A percentile compares a stretch with the other conserved stretches of the same genome.
phyloP scores from a whole-genome alignment of 306 rosid genomes.

The Neltuma alba region DNA sequence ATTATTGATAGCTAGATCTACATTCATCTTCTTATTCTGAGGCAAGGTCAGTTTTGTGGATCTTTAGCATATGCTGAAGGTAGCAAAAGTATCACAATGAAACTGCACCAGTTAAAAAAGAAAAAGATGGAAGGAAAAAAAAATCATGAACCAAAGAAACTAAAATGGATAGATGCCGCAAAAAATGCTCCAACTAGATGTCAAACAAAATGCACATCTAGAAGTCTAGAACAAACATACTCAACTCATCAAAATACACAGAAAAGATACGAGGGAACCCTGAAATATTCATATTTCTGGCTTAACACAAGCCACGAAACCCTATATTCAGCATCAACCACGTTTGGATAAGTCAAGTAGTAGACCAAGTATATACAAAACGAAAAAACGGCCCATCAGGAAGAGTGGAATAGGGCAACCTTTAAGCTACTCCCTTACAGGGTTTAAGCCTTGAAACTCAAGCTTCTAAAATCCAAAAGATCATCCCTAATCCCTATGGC shows the following conservation, averaged over 20 bases:
- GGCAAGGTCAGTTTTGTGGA: background rate
- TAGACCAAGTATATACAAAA: background rate
- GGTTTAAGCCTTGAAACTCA: background rate
- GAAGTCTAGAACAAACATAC: background rate
- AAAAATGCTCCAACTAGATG: background rate
- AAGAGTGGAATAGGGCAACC: background rate
- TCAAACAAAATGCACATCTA: background rate
- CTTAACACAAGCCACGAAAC: background rate
- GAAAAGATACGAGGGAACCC: background rate
- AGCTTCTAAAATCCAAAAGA: background rate
- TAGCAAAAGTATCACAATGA: background rate
- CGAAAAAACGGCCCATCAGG: background rate
- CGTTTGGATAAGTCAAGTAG: background rate
- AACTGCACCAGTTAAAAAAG: background rate
- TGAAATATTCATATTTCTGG: background rate
- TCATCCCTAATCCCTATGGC: background rate
- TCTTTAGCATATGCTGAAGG: background rate
- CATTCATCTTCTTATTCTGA: background rate
- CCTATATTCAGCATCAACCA: background rate
- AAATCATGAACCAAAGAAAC: background rate
- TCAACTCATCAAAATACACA: background rate
- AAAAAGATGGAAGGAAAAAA: background rate
- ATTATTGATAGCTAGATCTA: background rate
- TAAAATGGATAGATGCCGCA: background rate
- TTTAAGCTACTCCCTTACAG: background rate